Base-by-base conservation (phyloP, 129 eudicot species). In the Chrysanthemum makinoi region DNA sequence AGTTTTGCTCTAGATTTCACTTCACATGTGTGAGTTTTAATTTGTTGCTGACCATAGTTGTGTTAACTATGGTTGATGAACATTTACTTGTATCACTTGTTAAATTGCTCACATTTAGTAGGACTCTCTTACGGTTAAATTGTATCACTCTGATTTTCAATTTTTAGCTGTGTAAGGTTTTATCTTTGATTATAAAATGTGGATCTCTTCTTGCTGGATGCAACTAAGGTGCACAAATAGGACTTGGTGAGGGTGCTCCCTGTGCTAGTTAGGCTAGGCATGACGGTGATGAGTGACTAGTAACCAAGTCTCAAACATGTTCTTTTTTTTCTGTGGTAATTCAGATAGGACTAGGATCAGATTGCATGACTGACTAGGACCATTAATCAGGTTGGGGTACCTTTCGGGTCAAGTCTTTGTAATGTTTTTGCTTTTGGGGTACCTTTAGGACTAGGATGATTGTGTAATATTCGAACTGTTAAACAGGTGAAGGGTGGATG, bases 1-100 rank as follows among this genome's bases (percentile, higher is more conserved):
- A 54, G 60, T 20, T 14, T 24, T 64, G 24, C 8, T 33, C 18
- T 48, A 15, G 66, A 15, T 3, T 9, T 7, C 20, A 55, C 60
- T 19, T 15, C 20, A n/a, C 60, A n/a, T 16, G 44, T 28, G 33
- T 6, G 44, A 55, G 10, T 3, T 55, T 55, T 4, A 15, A 55
- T 55, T 22, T 51, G 72, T 51, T 50, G 46, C 46, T 6, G 46
- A 39, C 53, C 51, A 3, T 68, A 50, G 61, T 68, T 65, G 28
- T 60, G 46, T 51, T 15, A 47, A 24, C 46, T 39, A 48, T 26
- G 19, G 19, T 46, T 2, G 17, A 10, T 65, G 55, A 20, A 14
- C 56, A 51, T 11, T 10, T 12, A 51, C 17, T 14, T 14, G 18
- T 51, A 51, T 51, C 55, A 50, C 55, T 50, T 50, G 55, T 50